These are phyloP conservation scores for Pseudomicrostroma phylloplanum DNA, from an alignment of 1,284 basidiomycete genomes.

Conservation along the genomic window DNA sequence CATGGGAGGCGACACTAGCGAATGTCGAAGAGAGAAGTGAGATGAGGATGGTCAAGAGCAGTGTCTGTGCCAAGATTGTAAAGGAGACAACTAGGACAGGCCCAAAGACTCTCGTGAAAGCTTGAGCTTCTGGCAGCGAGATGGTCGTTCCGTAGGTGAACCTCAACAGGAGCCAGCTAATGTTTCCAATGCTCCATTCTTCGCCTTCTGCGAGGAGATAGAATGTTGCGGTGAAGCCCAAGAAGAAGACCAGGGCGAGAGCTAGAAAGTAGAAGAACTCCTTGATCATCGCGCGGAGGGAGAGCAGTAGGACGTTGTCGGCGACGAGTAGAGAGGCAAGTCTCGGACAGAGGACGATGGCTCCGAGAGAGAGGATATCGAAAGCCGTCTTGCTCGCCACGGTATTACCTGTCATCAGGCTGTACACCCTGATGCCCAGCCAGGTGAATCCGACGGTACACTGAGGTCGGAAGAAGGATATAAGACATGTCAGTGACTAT, in stretches of 20 bases:
- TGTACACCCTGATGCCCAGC: conserved; percentile 45
- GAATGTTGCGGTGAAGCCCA: conserved; percentile 81
- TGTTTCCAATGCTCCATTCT: conserved; percentile 56
- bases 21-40: conserved; percentile 88
- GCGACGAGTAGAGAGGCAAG: conserved; percentile 51
- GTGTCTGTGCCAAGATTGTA: conserved; percentile 61
- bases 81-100: conserved; percentile 68
- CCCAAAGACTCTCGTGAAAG: conserved; percentile 74
- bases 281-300: conserved; percentile 64
- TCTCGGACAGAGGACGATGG: conserved; percentile 48
- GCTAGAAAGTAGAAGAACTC: conserved; percentile 73
- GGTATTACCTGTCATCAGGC: conserved; percentile 32
- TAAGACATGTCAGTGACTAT: too few relatives aligned
- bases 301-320: conserved; percentile 52
- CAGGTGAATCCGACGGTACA: conserved; percentile 49
- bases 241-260: conserved; percentile 64
- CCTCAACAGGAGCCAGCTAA: conserved; percentile 84
- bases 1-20: conserved; percentile 81
- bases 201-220: conserved; percentile 62
- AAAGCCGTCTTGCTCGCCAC: conserved; percentile 43
- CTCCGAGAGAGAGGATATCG: conserved; percentile 47
- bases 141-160: conserved; percentile 62
- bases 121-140: conserved; percentile 55
- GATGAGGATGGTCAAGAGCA: conserved; percentile 63
- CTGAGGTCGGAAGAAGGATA: conserved; percentile 18